Percentiles rank a stretch among this genome's conserved stretches.
Evolutionary conservation across 1,284 basidiomycete genomes (phyloP).

Genomic region (Leccinum pseudoinsigne): DNA sequence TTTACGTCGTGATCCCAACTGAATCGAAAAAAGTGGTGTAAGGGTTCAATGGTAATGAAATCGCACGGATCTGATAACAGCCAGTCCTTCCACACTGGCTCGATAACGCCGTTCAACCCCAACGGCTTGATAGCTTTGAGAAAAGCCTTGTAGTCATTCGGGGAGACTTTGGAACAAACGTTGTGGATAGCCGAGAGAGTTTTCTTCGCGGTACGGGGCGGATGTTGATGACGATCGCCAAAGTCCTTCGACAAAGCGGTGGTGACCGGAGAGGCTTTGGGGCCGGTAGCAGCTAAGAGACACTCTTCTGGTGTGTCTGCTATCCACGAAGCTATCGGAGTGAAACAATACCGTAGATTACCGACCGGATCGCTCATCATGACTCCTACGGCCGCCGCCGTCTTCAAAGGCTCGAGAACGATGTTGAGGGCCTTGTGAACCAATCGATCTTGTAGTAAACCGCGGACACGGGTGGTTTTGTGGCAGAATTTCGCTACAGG

Average conservation of each 20-base stretch:
- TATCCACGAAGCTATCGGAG: conserved; percentile 1
- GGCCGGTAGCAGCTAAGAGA: background rate
- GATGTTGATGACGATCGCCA: conserved; percentile 1
- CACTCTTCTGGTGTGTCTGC: conserved; percentile 8
- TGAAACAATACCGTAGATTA: background rate
- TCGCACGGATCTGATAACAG: conserved; percentile 3
- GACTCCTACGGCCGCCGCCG: background rate
- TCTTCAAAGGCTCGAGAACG: background rate
- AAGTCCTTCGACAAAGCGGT: conserved; percentile 8
- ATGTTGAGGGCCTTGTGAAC: background rate
- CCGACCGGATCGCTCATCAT: background rate
- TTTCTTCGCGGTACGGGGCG: background rate
- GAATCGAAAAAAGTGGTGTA: conserved; percentile 6
- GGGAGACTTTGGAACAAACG: background rate
- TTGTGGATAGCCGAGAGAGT: conserved; percentile 1
- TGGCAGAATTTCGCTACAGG: background rate
- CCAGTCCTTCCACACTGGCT: conserved; percentile 16
- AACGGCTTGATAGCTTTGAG: conserved; percentile 4
- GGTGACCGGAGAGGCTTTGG: conserved; percentile 4
- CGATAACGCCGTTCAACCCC: conserved; percentile 6
- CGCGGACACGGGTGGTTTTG: background rate
- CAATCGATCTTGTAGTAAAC: background rate
- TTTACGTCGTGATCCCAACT: conserved; percentile 6
- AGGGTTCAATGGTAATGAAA: conserved; percentile 7
- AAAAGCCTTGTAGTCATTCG: conserved; percentile 5